phyloP scores from a whole-genome alignment of 305 asterid genomes.

The Fraxinus ornus region DNA sequence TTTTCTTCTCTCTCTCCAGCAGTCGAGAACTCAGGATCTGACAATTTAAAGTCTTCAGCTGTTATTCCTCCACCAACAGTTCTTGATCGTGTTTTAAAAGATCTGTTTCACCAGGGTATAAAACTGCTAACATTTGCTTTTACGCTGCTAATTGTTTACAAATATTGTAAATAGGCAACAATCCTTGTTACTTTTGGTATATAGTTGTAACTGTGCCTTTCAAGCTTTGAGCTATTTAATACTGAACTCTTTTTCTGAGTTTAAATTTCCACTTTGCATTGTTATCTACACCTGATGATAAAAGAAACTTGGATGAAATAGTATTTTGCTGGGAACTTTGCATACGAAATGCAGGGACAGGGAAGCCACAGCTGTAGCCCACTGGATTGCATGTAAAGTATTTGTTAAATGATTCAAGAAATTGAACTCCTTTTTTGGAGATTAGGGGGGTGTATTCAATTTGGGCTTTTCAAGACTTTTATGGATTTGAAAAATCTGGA shows the following conservation, averaged over 20 bases:
- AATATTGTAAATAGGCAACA: conserved; percentile 12
- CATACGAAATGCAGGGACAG: neutral
- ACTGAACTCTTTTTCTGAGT: neutral
- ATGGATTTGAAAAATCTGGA: neutral
- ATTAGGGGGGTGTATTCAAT: neutral
- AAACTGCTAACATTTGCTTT: neutral
- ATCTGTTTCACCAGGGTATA: conserved; percentile 82
- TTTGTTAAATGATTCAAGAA: neutral
- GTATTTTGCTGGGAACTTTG: conserved; percentile 1
- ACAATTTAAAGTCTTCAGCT: conserved; percentile 66
- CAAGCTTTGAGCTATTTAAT: conserved; percentile 3
- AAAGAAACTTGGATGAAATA: neutral
- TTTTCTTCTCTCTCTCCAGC: neutral
- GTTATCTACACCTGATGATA: conserved; percentile 2
- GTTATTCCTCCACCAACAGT: conserved; percentile 98
- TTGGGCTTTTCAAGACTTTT: neutral
- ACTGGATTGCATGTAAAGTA: neutral
- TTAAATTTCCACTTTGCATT: neutral
- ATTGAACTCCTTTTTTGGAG: neutral
- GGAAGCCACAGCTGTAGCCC: neutral
- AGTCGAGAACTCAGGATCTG: conserved; percentile 64
- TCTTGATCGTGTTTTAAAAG: conserved; percentile 96
- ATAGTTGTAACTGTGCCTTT: conserved; percentile 19
- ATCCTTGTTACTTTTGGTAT: neutral
- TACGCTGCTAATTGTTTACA: conserved; percentile 16